phyloP scores from a whole-genome alignment of 345 rosid genomes.

The Eucalyptus cloeziana region DNA sequence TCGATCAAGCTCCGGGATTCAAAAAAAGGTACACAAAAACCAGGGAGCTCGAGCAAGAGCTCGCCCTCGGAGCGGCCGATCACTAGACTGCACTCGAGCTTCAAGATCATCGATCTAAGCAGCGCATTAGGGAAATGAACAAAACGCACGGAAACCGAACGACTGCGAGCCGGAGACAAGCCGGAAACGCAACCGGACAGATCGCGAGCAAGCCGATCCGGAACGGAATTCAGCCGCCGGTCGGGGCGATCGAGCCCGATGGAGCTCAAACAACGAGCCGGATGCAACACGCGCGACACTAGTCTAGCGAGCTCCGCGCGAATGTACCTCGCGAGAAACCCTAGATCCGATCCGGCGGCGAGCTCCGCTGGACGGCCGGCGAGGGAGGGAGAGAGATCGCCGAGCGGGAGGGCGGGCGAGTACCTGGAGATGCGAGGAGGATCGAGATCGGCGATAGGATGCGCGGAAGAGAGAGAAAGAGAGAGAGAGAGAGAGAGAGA shows the following conservation, averaged over 20 bases:
- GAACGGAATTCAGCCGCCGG: background rate
- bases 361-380: background rate
- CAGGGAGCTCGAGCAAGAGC: background rate
- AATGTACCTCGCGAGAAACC: background rate
- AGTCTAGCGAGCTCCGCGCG: background rate
- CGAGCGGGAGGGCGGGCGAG: background rate
- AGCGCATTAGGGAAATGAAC: background rate
- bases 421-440: background rate
- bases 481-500: background rate
- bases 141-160: background rate
- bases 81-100: background rate
- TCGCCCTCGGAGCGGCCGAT: background rate
- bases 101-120: background rate
- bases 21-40: background rate
- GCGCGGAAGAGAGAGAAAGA: background rate
- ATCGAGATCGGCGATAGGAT: background rate
- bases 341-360: background rate
- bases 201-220: background rate
- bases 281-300: background rate
- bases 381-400: background rate
- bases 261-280: background rate
- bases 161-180: background rate
- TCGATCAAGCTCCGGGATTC: background rate
- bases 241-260: background rate
- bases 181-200: background rate